phyloP scores from a whole-genome alignment of 2,329 filamentous ascomycete genomes.

The Leptographium radiaticola region DNA sequence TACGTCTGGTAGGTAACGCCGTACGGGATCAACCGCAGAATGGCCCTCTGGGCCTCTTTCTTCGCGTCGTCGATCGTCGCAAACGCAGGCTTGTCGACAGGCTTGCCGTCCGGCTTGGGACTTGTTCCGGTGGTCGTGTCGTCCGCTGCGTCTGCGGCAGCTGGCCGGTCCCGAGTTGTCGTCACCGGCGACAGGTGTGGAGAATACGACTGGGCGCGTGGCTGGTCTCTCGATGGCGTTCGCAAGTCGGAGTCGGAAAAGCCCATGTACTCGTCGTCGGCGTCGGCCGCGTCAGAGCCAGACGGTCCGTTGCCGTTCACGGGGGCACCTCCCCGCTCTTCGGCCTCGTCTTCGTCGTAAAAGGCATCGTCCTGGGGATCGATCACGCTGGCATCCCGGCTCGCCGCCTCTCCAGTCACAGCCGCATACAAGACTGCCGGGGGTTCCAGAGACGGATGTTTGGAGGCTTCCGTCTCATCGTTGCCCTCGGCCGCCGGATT shows the following conservation, averaged over 20 bases:
- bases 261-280: slow-evolving; percentile 10
- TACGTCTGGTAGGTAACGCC: slow-evolving; percentile 65
- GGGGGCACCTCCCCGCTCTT: slow-evolving; percentile 7
- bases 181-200: slow-evolving; percentile 5
- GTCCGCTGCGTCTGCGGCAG: neutral
- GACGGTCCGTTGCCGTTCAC: slow-evolving; percentile 2
- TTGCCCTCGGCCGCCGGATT: slow-evolving; percentile 11
- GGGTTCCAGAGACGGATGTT: neutral
- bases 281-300: slow-evolving; percentile 5
- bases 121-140: neutral
- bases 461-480: neutral
- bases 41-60: slow-evolving; percentile 52
- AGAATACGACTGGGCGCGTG: slow-evolving; percentile 8
- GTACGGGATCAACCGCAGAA: slow-evolving; percentile 49
- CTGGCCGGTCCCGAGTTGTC: neutral
- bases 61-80: slow-evolving; percentile 28
- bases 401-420: neutral
- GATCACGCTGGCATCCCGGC: slow-evolving; percentile 12
- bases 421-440: neutral
- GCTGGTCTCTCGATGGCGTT: neutral
- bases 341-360: slow-evolving; percentile 11
- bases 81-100: slow-evolving; percentile 8
- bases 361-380: slow-evolving; percentile 11
- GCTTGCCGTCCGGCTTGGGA: neutral
- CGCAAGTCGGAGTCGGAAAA: slow-evolving; percentile 6